Base-by-base conservation (phyloP, 495 filamentous ascomycete genomes). In the Xanthoparmelia taractica region DNA sequence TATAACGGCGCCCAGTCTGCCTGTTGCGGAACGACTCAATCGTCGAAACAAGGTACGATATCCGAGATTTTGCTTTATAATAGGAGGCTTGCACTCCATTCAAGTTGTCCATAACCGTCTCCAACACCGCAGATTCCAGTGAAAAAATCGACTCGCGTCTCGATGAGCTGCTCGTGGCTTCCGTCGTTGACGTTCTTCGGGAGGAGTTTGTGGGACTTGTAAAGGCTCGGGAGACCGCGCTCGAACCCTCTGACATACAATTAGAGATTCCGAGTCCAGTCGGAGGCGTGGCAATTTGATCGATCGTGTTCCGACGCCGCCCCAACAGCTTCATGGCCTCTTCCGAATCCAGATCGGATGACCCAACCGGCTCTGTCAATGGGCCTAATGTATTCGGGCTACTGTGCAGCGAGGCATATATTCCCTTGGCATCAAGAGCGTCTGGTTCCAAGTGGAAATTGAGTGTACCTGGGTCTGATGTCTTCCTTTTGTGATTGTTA, bases 21-120 rank as follows among this genome's bases (percentile, higher is more conserved):
- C 38, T 58, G 18, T 63, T 40, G 23, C 60, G 65, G 36, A 52
- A 60, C 12, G 65, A 57, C 38, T 66, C 65, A 23, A 66, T 63
- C 10, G 34, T 38, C 8, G 47, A 37, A n/a, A 66, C 25, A 45
- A 57, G 60, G 29, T 63, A 63, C 27, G 33, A 45, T 52, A 60
- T 56, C 29, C 37, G 45, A 27, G 31, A 43, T 12, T 63, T 60
- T n/a, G 13, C 23, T 47, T 56, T 66, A 27, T 54, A 43, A 20
- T 59, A 66, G 17, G 57, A 57, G 27, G 45, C 37, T 47, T 33
- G 33, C 12, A 48, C 64, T 27, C 64, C 64, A 11, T 20, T 29
- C 18, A 66, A 15, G 29, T 54, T 50, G 8, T 62, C 31, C 59
- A 66, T 61, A 11, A 43, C 38, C n/a, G 7, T 38, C 34, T 66